Evolutionary conservation across 2,329 filamentous ascomycete species (phyloP), one percentile per base, ranked within the genome.

Genomic region (Teratosphaeria epicoccoides): DNA sequence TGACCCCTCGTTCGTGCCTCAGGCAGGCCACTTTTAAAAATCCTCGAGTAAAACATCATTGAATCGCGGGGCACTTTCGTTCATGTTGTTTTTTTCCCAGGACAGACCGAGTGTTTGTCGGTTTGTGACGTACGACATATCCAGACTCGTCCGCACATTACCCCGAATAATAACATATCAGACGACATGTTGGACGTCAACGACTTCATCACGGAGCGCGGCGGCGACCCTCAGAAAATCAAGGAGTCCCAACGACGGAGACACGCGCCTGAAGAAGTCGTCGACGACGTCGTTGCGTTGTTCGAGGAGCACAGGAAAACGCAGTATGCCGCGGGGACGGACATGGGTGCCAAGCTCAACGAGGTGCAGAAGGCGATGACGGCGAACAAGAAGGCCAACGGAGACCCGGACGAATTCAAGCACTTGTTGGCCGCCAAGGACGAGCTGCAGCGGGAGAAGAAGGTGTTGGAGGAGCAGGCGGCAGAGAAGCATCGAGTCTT

Each of bases 361-460:
- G 83, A 80, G 20, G 79, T 88, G 25, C 87, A 95, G 69, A 95
- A 95, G 73, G 82, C 89, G 68, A 95, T 97, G 66, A 88, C 87
- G 17, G 75, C 80, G 64, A 94, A 91, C 77, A 95, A 95, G 76
- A 95, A 95, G 83, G 83, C 84, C 61, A 95, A 96, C 76, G 88
- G 95, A 73, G 83, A 91, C 68, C 88, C 88, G 40, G 81, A 81
- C 59, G 87, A 91, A 43, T 77, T 96, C 49, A 81, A 81, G 60
- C 85, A 89, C 40, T 75, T 96, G 55, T 76, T 96, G 53, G 75
- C 83, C 65, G 76, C 91, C 68, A 96, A 95, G 72, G 76, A 77
- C 48, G 80, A 83, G 3, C 73, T 95, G 47, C 84, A 90, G 64
- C 84, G 87, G 70, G 78, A 89, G 71, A 91, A 94, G 76, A 90